These are phyloP conservation scores for Penicillium paneum DNA, from an alignment of 2,329 filamentous ascomycete species.

Conservation along the genomic window DNA sequence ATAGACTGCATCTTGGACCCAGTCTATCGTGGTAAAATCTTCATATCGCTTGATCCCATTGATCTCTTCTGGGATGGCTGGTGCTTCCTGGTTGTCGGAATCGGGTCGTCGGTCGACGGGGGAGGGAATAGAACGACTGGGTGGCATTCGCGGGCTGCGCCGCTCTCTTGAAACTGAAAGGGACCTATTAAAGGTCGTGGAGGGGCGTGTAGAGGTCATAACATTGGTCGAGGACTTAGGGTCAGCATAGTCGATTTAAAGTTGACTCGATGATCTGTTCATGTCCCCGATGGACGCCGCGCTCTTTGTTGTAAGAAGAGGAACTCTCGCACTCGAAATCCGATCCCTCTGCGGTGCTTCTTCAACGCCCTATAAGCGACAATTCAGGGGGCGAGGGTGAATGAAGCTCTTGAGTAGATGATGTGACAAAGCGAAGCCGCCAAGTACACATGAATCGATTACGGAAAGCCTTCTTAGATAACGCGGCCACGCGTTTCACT, in stretches of 20 bases:
- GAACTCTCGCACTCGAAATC: neutral
- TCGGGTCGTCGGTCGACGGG: conserved; percentile 54
- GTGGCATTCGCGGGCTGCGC: conserved; percentile 43
- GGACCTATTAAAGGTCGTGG: conserved; percentile 30
- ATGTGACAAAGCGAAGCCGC: conserved; percentile 19
- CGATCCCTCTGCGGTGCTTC: neutral
- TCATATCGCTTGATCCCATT: conserved; percentile 97
- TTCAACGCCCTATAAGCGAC: neutral
- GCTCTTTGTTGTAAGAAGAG: neutral
- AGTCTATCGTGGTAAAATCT: conserved; percentile 95
- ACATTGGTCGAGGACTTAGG: conserved; percentile 31
- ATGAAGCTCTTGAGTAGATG: conserved; percentile 5
- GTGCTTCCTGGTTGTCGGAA: conserved; percentile 56
- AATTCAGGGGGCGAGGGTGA: conserved; percentile 5
- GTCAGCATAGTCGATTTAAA: conserved; percentile 30
- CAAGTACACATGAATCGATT: conserved; percentile 30
- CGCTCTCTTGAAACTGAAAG: conserved; percentile 33
- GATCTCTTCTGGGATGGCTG: conserved; percentile 87
- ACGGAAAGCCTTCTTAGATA: conserved; percentile 26
- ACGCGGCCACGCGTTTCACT: conserved; percentile 25
- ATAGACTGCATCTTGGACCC: conserved; percentile 94
- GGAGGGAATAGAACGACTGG: conserved; percentile 53
- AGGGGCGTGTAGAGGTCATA: conserved; percentile 42
- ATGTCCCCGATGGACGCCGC: conserved; percentile 11
- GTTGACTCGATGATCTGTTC: conserved; percentile 12